A percentile compares a stretch with the other conserved stretches of the same genome.
phyloP scores from a whole-genome alignment of 495 filamentous ascomycete species.

The Lophiostoma macrostomum region DNA sequence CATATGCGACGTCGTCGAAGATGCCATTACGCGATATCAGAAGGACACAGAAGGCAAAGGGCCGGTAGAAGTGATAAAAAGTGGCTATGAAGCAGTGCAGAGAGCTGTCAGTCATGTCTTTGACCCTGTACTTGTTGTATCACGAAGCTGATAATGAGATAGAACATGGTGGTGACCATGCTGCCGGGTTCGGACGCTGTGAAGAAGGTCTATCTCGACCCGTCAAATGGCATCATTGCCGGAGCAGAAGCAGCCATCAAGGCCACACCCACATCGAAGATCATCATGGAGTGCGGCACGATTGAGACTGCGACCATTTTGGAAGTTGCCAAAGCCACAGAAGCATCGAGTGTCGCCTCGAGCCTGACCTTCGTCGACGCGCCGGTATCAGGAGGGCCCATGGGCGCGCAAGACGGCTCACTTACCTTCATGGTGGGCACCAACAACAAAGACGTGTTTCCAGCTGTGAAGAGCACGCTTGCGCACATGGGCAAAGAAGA shows the following conservation, averaged over 20 bases:
- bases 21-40: conserved; percentile 27
- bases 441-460: conserved; percentile 17
- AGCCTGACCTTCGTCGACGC: conserved; percentile 29
- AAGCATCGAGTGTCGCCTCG: conserved; percentile 49
- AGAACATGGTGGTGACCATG: conserved; percentile 31
- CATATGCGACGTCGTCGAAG: conserved; percentile 28
- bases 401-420: conserved; percentile 32
- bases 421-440: conserved; percentile 36
- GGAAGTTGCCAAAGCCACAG: conserved; percentile 78
- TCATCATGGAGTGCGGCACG: conserved; percentile 36
- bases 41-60: conserved; percentile 18
- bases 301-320: conserved; percentile 60
- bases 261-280: not conserved
- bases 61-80: conserved; percentile 26
- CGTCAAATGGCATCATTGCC: conserved; percentile 17
- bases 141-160: not conserved
- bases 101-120: conserved; percentile 11
- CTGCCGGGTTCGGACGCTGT: conserved; percentile 28
- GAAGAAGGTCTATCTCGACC: conserved; percentile 31
- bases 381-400: conserved; percentile 31
- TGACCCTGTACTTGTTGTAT: not conserved
- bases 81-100: conserved; percentile 22
- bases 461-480: conserved; percentile 21
- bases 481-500: conserved; percentile 29
- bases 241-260: conserved; percentile 17